Percentiles rank a stretch among this genome's conserved stretches.
Conservation (phyloP, 441 rosid species). For the Arabidopsis lyrata region DNA sequence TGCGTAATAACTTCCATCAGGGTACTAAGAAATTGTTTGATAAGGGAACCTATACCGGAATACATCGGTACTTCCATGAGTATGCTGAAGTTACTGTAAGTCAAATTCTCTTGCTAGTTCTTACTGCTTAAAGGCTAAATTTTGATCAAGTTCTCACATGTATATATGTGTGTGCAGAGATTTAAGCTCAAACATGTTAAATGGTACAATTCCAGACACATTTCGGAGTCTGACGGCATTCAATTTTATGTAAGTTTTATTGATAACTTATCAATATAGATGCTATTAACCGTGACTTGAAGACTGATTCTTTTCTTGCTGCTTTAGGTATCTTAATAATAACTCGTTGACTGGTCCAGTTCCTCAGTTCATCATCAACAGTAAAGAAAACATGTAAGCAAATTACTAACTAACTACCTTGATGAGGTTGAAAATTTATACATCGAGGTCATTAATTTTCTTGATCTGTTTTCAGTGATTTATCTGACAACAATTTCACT, state of each 20-base stretch:
- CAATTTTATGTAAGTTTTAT: slow-evolving; percentile 54
- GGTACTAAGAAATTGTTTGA: slow-evolving; percentile 69
- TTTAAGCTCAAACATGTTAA: slow-evolving; percentile 73
- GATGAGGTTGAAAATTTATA: neutral
- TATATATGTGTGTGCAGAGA: slow-evolving; percentile 52
- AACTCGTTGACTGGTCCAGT: slow-evolving; percentile 70
- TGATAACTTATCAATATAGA: neutral
- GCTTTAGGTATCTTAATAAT: slow-evolving; percentile 64
- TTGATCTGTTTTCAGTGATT: slow-evolving; percentile 60
- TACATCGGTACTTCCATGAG: slow-evolving; percentile 50
- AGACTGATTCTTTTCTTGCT: slow-evolving; percentile 9
- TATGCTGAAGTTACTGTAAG: slow-evolving; percentile 56
- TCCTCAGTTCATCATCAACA: slow-evolving; percentile 54
- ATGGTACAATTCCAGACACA: slow-evolving; percentile 56
- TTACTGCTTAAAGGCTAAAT: neutral
- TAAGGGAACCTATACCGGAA: slow-evolving; percentile 57
- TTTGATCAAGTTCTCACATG: slow-evolving; percentile 16
- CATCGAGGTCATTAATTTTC: neutral
- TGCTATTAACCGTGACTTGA: neutral
- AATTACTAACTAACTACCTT: neutral
- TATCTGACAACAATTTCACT: slow-evolving; percentile 88
- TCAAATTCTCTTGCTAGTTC: slow-evolving; percentile 27
- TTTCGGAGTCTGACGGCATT: slow-evolving; percentile 29
- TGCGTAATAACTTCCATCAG: slow-evolving; percentile 47
- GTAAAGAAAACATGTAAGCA: slow-evolving; percentile 43